Evolutionary conservation across 352 stramenopile genomes (phyloP), one percentile per base, ranked within the genome.

Genomic region (Globisporangium cystogenes): DNA sequence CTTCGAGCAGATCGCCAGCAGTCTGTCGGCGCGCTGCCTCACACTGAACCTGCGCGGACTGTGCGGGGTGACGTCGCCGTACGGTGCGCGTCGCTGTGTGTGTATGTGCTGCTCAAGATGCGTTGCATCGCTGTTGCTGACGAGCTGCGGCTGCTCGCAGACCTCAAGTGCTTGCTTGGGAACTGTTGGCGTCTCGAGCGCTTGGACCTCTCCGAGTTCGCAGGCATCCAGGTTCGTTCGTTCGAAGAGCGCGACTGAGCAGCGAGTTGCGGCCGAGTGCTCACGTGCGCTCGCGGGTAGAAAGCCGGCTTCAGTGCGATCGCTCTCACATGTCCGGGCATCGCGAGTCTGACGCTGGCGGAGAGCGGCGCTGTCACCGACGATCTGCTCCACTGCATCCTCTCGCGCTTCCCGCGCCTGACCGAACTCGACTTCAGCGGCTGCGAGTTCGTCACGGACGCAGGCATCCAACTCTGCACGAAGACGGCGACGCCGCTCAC

Each of bases 371-470:
- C 42, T 1, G 61, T 89, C 36, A 87, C 77, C 0, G 80, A 91
- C 29, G 65, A 83, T 29, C 48, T 88, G 7, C 46, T 91, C 6
- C 55, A 52, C 15, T 45, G 48, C 20, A 54, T 84, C 23, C 46
- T 73, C 8, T 50, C 59, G 1, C 55, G 51, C 10, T 80, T 90
- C 41, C 45, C 66, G 1, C 51, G 47, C 3, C 57, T 93, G 16
- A 66, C 56, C 3, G 60, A 40, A 18, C 50, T 93, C 14, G 65
- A 86, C 37, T 36, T 91, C 1, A 64, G 60, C 8, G 66, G 65
- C 1, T 93, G 82, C 41, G 43, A 53, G 6, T 55, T 64, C n/a
- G 36, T 90, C n/a, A 93, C 80, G 0, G 73, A 93, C 40, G 59
- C 62, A 3, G 73, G 66, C 0, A 21, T 91, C 6, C 7, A 59